Evolutionary conservation across 805 yeast species (phyloP).

Genomic region (Candida yuanshanica): DNA sequence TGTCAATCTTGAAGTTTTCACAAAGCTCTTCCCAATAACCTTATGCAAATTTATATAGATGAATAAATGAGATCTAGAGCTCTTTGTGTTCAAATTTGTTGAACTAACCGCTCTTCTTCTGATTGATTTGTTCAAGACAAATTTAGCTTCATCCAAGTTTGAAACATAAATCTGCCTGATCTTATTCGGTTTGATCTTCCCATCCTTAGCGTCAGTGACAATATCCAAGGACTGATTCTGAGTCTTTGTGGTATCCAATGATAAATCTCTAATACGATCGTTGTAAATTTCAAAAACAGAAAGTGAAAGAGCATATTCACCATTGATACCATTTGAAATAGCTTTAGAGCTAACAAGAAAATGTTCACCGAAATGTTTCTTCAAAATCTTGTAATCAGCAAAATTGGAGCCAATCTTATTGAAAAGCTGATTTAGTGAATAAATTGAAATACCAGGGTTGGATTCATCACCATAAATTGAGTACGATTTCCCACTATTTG

Average conservation of each 20-base stretch:
- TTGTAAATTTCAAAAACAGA: slow-evolving; percentile 50
- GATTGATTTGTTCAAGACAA: slow-evolving; percentile 34
- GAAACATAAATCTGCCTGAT: slow-evolving; percentile 35
- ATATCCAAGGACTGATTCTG: slow-evolving; percentile 33
- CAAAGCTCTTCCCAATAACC: slow-evolving; percentile 16
- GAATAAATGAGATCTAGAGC: slow-evolving; percentile 51
- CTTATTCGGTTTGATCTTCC: slow-evolving; percentile 39
- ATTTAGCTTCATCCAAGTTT: slow-evolving; percentile 31
- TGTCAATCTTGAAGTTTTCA: slow-evolving; percentile 34
- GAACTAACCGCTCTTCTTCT: slow-evolving; percentile 35
- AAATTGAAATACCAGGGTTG: slow-evolving; percentile 34
- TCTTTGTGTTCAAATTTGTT: slow-evolving; percentile 37
- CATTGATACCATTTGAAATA: slow-evolving; percentile 13
- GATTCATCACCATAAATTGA: slow-evolving; percentile 31
- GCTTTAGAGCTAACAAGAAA: slow-evolving; percentile 17
- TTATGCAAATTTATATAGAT: slow-evolving; percentile 35
- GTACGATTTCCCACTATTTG: slow-evolving; percentile 45
- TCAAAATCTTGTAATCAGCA: slow-evolving; percentile 13
- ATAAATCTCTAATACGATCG: slow-evolving; percentile 37
- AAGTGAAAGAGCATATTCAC: slow-evolving; percentile 35
- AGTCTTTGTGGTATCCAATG: slow-evolving; percentile 23
- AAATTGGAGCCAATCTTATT: slow-evolving; percentile 19
- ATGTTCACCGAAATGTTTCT: slow-evolving; percentile 19
- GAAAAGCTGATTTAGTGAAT: slow-evolving; percentile 30
- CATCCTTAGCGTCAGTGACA: slow-evolving; percentile 36